These are phyloP conservation scores for Tricholoma hemisulphureum DNA, from an alignment of 768 basidiomycete species.

Conservation along the genomic window DNA sequence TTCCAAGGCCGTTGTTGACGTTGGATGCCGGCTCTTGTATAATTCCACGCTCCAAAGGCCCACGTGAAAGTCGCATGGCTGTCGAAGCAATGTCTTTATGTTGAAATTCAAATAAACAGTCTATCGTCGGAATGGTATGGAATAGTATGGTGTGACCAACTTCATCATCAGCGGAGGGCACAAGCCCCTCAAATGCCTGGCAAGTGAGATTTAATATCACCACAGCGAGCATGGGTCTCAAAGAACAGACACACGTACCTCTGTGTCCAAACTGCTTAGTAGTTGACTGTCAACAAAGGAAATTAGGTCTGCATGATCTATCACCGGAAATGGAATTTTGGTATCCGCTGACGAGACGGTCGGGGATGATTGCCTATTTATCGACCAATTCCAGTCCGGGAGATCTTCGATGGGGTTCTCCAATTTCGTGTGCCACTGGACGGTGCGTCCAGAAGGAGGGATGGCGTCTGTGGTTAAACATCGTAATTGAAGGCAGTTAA, in stretches of 20 bases:
- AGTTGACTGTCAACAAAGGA: slow-evolving; percentile 59
- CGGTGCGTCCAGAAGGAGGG: slow-evolving; percentile 4
- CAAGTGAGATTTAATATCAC: slow-evolving; percentile 7
- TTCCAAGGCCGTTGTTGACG: slow-evolving; percentile 29
- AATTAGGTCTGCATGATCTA: slow-evolving; percentile 39
- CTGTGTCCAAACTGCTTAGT: slow-evolving; percentile 32
- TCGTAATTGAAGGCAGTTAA: slow-evolving; percentile 60
- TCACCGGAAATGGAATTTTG: slow-evolving; percentile 3
- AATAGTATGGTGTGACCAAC: slow-evolving; percentile 47
- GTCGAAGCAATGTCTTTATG: slow-evolving; percentile 49
- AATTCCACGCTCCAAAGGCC: slow-evolving; percentile 27
- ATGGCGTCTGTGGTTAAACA: slow-evolving; percentile 27
- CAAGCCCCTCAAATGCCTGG: slow-evolving; percentile 24
- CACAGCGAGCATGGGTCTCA: neutral
- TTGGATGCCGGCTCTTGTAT: slow-evolving; percentile 32
- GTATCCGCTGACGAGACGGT: slow-evolving; percentile 7
- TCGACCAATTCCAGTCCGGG: slow-evolving; percentile 11
- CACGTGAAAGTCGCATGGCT: slow-evolving; percentile 50
- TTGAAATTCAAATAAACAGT: slow-evolving; percentile 34
- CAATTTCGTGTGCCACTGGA: slow-evolving; percentile 9
- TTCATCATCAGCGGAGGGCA: slow-evolving; percentile 52
- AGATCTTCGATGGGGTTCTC: slow-evolving; percentile 6
- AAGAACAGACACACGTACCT: slow-evolving; percentile 36
- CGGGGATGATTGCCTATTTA: neutral
- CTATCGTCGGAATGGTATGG: slow-evolving; percentile 26